These are phyloP conservation scores for Aureobasidium mangrovei DNA, from an alignment of 2,329 filamentous ascomycete genomes.

Conservation along the genomic window DNA sequence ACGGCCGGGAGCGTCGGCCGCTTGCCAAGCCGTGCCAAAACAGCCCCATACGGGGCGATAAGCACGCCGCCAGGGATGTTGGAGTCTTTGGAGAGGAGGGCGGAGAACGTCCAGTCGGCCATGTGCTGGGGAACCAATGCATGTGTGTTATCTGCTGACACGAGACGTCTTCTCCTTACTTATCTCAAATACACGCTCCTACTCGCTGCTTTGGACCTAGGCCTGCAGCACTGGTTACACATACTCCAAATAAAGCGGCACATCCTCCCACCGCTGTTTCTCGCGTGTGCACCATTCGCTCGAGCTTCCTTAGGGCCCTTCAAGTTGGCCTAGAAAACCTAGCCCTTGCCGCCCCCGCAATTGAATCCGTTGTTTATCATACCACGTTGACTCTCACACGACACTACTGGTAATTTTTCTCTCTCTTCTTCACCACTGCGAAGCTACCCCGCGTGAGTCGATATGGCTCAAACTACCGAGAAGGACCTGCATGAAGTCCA, in stretches of 20 bases:
- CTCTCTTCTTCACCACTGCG: background rate
- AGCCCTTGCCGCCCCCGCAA: slow-evolving; percentile 10
- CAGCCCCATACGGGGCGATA: slow-evolving; percentile 1
- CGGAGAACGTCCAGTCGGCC: background rate
- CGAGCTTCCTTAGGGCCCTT: background rate
- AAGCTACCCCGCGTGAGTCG: background rate
- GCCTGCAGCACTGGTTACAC: slow-evolving; percentile 7
- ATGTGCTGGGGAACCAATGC: background rate
- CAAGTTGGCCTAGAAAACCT: background rate
- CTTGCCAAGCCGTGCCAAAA: background rate
- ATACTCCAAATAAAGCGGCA: slow-evolving; percentile 4
- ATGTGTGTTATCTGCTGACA: slow-evolving; percentile 11
- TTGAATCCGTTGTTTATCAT: slow-evolving; percentile 7
- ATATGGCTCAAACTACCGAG: slow-evolving; percentile 16
- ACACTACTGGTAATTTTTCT: background rate
- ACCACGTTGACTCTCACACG: slow-evolving; percentile 6
- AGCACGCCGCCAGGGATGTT: background rate
- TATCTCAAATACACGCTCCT: slow-evolving; percentile 6
- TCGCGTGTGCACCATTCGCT: slow-evolving; percentile 1
- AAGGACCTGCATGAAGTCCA: slow-evolving; percentile 18
- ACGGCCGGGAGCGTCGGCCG: background rate
- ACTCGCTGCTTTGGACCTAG: slow-evolving; percentile 1
- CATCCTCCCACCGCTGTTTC: slow-evolving; percentile 8
- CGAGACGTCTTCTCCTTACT: slow-evolving; percentile 10
- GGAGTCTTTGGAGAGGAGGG: no score